phyloP scores from a whole-genome alignment of 2,329 filamentous ascomycete genomes.

The Diaporthe citri region DNA sequence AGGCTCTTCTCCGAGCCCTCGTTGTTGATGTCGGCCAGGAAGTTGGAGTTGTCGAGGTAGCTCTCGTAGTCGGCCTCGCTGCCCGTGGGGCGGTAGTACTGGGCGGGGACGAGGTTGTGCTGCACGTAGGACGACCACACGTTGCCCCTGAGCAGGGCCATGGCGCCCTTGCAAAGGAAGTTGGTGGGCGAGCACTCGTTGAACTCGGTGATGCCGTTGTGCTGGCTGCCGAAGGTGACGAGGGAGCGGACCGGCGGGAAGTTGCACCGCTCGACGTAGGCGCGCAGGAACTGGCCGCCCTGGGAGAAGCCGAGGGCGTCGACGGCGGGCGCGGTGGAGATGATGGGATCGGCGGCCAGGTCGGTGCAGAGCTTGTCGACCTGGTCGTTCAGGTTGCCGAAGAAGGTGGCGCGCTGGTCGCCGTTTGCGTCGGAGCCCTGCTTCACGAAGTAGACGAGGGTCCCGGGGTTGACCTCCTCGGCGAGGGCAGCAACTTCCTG shows the following conservation, averaged over 20 bases:
- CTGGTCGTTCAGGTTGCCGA: constrained; percentile 89
- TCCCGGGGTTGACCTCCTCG: constrained; percentile 81
- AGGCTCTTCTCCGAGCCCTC: constrained; percentile 82
- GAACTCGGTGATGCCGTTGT: constrained; percentile 92
- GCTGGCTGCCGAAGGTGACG: constrained; percentile 90
- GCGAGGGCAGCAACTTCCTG: constrained; percentile 78
- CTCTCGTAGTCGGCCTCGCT: constrained; percentile 66
- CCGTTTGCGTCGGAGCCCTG: constrained; percentile 73
- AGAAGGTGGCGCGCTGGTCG: constrained; percentile 88
- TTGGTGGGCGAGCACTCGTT: constrained; percentile 78
- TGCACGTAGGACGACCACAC: constrained; percentile 87
- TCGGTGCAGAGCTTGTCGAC: constrained; percentile 82
- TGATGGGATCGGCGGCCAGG: constrained; percentile 80
- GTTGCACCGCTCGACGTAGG: constrained; percentile 90
- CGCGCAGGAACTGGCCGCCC: constrained; percentile 95
- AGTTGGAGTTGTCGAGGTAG: constrained; percentile 87
- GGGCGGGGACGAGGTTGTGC: constrained; percentile 85
- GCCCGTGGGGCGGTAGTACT: constrained; percentile 85
- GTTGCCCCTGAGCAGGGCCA: constrained; percentile 81
- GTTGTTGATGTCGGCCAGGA: constrained; percentile 96
- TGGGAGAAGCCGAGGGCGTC: constrained; percentile 97
- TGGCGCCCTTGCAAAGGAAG: constrained; percentile 84
- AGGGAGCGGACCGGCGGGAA: constrained; percentile 79
- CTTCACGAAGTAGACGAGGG: constrained; percentile 84
- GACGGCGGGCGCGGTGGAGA: constrained; percentile 84